Evolutionary conservation across 495 filamentous ascomycete genomes (phyloP).

Genomic region (Cercophora scortea): DNA sequence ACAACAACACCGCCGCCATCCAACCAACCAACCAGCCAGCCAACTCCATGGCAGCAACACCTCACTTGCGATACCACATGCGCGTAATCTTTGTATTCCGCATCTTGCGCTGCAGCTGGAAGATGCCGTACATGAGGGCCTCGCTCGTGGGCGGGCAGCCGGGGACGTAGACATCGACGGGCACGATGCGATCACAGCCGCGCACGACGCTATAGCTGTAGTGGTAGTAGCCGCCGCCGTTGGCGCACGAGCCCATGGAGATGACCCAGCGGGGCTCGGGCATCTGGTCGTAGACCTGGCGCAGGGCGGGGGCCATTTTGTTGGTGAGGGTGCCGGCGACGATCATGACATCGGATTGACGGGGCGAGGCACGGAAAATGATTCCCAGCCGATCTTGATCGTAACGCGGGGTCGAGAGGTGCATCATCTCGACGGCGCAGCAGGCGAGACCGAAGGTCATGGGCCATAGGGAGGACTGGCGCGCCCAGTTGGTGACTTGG

Average conservation of each 20-base stretch:
- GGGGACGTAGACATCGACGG: conserved; percentile 88
- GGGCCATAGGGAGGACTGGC: conserved; percentile 89
- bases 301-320: conserved; percentile 93
- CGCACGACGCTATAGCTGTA: conserved; percentile 85
- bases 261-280: conserved; percentile 91
- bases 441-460: conserved; percentile 98
- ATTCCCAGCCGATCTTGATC: conserved; percentile 94
- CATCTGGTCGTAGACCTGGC: conserved; percentile 98
- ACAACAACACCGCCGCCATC: not conserved
- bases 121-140: conserved; percentile 82
- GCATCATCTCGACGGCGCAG: conserved; percentile 98
- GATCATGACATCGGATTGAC: conserved; percentile 97
- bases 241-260: conserved; percentile 86
- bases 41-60: not conserved
- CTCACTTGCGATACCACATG: conserved; percentile 47
- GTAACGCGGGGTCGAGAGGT: conserved; percentile 90
- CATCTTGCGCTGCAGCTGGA: conserved; percentile 85
- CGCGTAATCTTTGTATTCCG: conserved; percentile 64
- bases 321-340: conserved; percentile 93
- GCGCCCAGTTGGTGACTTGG: conserved; percentile 88
- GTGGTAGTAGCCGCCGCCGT: conserved; percentile 91
- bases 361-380: conserved; percentile 92
- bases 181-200: conserved; percentile 84
- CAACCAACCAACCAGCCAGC: not conserved
- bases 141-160: conserved; percentile 87